Percentiles rank a stretch among this genome's conserved stretches.
These are phyloP conservation scores for Trametes elegans DNA, from an alignment of 768 basidiomycete species.

Conservation along the genomic window DNA sequence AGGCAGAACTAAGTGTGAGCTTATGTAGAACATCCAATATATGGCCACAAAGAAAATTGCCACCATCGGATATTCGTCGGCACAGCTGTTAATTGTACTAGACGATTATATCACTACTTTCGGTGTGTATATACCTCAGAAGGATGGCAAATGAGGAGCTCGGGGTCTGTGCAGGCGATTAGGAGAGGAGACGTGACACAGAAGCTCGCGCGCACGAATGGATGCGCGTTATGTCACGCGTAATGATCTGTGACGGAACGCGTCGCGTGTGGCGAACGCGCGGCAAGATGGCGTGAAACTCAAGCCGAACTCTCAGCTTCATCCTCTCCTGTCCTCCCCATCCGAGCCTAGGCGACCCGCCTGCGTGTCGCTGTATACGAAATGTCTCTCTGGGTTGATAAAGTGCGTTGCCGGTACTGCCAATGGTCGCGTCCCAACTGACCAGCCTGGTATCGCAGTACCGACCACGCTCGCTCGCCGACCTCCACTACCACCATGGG, in stretches of 20 bases:
- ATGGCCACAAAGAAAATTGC: too few species aligned
- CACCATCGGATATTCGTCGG: too few species aligned
- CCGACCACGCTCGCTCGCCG: slow-evolving; percentile 79
- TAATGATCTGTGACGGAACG: neutral
- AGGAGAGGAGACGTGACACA: too few species aligned
- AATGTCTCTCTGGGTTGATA: slow-evolving; percentile 51
- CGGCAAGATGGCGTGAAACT: too few species aligned
- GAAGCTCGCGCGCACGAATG: neutral
- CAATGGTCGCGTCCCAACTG: neutral
- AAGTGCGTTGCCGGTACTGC: slow-evolving; percentile 30
- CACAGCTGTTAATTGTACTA: too few species aligned
- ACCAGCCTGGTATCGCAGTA: too few species aligned
- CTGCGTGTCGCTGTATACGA: neutral
- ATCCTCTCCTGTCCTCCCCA: neutral
- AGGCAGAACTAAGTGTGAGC: too few species aligned
- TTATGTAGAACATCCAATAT: too few species aligned
- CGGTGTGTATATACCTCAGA: too few species aligned
- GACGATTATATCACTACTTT: too few species aligned
- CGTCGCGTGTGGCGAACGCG: neutral
- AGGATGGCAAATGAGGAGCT: neutral
- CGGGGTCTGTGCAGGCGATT: neutral
- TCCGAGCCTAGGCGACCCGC: neutral
- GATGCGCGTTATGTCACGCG: neutral
- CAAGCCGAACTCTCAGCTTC: too few species aligned
- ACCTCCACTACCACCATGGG: slow-evolving; percentile 83